phyloP scores from a whole-genome alignment of 1,284 basidiomycete genomes.

The Pseudozyma tsukubaensis region DNA sequence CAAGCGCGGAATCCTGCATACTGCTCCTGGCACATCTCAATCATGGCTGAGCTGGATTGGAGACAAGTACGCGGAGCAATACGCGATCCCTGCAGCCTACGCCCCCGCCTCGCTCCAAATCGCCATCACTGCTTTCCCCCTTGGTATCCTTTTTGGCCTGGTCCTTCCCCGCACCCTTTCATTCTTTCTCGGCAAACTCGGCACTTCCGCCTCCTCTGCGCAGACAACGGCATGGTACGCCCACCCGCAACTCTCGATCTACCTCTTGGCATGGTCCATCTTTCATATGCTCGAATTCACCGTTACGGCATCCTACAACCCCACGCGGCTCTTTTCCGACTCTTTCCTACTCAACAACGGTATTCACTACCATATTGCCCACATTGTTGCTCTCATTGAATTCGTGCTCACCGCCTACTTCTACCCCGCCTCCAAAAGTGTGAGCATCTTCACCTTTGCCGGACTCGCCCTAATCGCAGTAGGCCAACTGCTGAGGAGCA shows the following conservation, averaged over 20 bases:
- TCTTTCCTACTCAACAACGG: constrained; percentile 96
- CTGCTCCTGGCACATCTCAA: not conserved
- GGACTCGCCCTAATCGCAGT: constrained; percentile 76
- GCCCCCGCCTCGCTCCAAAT: constrained; percentile 46
- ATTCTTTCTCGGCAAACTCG: constrained; percentile 2
- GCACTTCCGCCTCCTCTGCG: not conserved
- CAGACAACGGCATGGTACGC: constrained; percentile 12
- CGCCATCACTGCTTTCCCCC: constrained; percentile 46
- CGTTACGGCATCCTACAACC: constrained; percentile 94
- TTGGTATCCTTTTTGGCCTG: constrained; percentile 50
- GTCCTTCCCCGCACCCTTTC: constrained; percentile 29
- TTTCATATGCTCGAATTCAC: constrained; percentile 97
- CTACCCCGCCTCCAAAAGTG: constrained; percentile 14
- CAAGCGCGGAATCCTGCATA: constrained; percentile 11
- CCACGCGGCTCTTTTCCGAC: constrained; percentile 89
- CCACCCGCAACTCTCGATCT: constrained; percentile 42
- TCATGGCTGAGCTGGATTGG: constrained; percentile 18
- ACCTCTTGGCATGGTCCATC: constrained; percentile 61
- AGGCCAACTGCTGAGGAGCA: constrained; percentile 84
- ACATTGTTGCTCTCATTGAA: constrained; percentile 81
- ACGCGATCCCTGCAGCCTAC: constrained; percentile 50
- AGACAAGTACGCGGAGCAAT: constrained; percentile 38
- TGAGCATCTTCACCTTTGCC: constrained; percentile 6
- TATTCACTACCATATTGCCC: constrained; percentile 84
- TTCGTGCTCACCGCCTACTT: constrained; percentile 74